phyloP scores from a whole-genome alignment of 2,329 filamentous ascomycete species.

The Hymenotorrendiella dingleyae region DNA sequence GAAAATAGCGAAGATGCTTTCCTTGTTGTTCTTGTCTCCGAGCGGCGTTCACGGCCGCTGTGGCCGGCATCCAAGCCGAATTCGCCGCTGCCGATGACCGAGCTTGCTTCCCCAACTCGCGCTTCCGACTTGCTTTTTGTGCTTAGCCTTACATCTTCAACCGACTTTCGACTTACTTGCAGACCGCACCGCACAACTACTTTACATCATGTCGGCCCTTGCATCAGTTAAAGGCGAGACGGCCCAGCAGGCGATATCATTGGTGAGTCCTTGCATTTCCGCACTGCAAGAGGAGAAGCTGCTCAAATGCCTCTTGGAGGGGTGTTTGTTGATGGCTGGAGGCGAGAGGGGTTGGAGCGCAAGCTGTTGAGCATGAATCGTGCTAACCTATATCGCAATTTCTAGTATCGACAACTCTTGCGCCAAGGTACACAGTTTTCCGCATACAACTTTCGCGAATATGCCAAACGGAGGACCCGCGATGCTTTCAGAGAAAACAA shows the following conservation, averaged over 20 bases:
- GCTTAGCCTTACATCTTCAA: too few species aligned
- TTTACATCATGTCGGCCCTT: slow-evolving; percentile 27
- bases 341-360: neutral
- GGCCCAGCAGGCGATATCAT: slow-evolving; percentile 27
- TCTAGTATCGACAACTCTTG: slow-evolving; percentile 84
- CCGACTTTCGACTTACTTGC: too few species aligned
- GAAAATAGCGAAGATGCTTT: too few species aligned
- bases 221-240: slow-evolving; percentile 24
- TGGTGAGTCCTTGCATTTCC: slow-evolving; percentile 22
- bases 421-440: slow-evolving; percentile 83
- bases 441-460: slow-evolving; percentile 96
- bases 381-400: neutral
- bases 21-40: too few species aligned
- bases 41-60: too few species aligned
- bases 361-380: neutral
- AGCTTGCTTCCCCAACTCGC: too few species aligned
- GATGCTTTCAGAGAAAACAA: slow-evolving; percentile 86
- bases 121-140: too few species aligned
- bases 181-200: too few species aligned
- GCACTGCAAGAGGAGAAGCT: too few species aligned
- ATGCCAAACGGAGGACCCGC: slow-evolving; percentile 81
- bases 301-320: neutral
- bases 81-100: too few species aligned
- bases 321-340: neutral
- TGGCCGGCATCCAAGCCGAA: too few species aligned